phyloP scores from a whole-genome alignment of 129 eudicot genomes.

The Chrysanthemum lavandulifolium region DNA sequence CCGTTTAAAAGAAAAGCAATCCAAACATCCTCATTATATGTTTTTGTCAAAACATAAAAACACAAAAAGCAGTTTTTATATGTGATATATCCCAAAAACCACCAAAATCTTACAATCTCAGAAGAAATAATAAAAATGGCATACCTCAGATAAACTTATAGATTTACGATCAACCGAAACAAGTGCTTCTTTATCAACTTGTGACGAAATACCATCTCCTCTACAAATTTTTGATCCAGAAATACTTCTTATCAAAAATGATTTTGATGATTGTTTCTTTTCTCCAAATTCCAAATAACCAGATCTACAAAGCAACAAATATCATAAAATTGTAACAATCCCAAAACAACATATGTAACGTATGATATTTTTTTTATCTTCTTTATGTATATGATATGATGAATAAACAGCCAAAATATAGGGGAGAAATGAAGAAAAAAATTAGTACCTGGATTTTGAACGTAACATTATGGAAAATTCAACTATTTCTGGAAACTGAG shows the following conservation, averaged over 20 bases:
- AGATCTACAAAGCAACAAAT: slow-evolving; percentile 45
- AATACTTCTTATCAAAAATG: slow-evolving; percentile 47
- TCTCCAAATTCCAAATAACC: slow-evolving; percentile 51
- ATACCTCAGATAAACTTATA: slow-evolving; percentile 46
- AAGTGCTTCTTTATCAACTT: slow-evolving; percentile 51
- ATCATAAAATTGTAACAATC: background rate
- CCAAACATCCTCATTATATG: no score
- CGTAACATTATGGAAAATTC: slow-evolving; percentile 45
- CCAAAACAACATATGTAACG: slow-evolving; percentile 17
- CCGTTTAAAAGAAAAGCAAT: no score
- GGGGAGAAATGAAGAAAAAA: slow-evolving; percentile 6
- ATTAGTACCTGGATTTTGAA: slow-evolving; percentile 68
- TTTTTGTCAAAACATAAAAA: no score
- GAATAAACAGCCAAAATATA: slow-evolving; percentile 8
- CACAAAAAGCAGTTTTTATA: no score
- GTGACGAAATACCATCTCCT: slow-evolving; percentile 55
- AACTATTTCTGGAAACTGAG: slow-evolving; percentile 46
- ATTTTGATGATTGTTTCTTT: slow-evolving; percentile 35
- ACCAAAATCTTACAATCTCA: no score
- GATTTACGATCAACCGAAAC: slow-evolving; percentile 42
- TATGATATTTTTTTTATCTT: background rate
- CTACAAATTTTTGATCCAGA: slow-evolving; percentile 61
- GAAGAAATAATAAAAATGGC: background rate
- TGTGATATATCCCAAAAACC: no score
- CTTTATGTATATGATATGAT: background rate